Percentiles rank a stretch among this genome's conserved stretches.
phyloP scores from a whole-genome alignment of 345 rosid species.

The Boechera stricta region DNA sequence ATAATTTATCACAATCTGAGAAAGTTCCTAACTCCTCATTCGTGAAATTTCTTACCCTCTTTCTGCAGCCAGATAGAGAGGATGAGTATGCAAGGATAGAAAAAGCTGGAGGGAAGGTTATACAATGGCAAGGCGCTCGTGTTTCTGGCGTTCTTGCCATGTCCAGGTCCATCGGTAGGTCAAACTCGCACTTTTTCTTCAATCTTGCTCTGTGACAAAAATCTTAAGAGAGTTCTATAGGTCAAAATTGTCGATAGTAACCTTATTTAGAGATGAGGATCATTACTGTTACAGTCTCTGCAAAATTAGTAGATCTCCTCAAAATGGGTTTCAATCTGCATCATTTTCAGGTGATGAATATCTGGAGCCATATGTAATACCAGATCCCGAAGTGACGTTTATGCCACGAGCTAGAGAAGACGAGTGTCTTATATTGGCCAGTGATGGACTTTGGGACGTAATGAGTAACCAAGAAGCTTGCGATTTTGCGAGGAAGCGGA shows the following conservation, averaged over 20 bases:
- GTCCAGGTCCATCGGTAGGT: conserved; percentile 93
- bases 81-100: conserved; percentile 89
- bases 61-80: conserved; percentile 75
- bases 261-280: background rate
- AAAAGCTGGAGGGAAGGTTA: conserved; percentile 91
- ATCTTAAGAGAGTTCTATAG: background rate
- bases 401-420: conserved; percentile 90
- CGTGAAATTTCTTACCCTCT: conserved; percentile 11
- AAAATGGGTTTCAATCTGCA: conserved; percentile 5
- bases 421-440: conserved; percentile 84
- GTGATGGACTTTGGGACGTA: conserved; percentile 98
- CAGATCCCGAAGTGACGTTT: conserved; percentile 93
- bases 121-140: conserved; percentile 93
- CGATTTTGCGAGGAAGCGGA: conserved; percentile 77
- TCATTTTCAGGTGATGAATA: conserved; percentile 80
- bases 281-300: conserved; percentile 35
- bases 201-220: background rate
- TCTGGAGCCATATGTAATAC: conserved; percentile 94
- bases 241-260: background rate
- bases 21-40: conserved; percentile 16
- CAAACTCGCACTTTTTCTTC: conserved; percentile 11
- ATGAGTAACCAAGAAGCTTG: conserved; percentile 94
- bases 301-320: background rate
- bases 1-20: background rate
- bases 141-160: conserved; percentile 96